Conservation (phyloP, 176 grass and related monocot species). For the Lolium perenne region DNA sequence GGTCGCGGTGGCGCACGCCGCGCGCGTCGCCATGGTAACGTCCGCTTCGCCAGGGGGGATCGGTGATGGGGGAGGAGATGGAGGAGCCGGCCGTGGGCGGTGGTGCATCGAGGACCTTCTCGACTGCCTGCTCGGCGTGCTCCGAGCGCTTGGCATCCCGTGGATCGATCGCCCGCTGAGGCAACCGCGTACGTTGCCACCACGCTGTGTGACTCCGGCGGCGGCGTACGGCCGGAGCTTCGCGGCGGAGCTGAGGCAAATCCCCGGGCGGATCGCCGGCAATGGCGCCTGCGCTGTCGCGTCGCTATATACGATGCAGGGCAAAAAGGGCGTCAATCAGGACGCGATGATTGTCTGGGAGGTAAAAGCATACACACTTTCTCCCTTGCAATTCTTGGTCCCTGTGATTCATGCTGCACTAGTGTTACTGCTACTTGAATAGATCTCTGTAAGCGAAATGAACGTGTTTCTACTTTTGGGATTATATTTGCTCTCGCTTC, state of each 20-base stretch:
- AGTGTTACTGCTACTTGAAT: conserved; percentile 21
- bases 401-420: conserved; percentile 3
- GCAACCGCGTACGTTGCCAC: conserved; percentile 42
- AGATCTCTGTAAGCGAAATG: conserved; percentile 40
- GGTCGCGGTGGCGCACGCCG: conserved; percentile 43
- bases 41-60: conserved; percentile 6
- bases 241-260: conserved; percentile 53
- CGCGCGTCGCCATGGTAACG: conserved; percentile 46
- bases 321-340: conserved; percentile 92
- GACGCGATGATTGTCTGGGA: conserved; percentile 98
- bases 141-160: conserved; percentile 63
- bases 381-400: conserved; percentile 27
- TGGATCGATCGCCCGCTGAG: conserved; percentile 46
- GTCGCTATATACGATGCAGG: conserved; percentile 87
- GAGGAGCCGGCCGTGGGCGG: conserved; percentile 12
- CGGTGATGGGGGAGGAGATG: neutral
- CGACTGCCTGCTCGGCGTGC: conserved; percentile 62
- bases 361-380: conserved; percentile 48
- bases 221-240: conserved; percentile 28
- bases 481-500: neutral
- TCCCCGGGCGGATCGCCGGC: conserved; percentile 71
- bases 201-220: conserved; percentile 3
- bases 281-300: conserved; percentile 71
- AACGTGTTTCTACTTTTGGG: neutral
- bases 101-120: conserved; percentile 50